Conservation (phyloP, 192 early-diverging fungal species). For the Umbelopsis sp. region DNA sequence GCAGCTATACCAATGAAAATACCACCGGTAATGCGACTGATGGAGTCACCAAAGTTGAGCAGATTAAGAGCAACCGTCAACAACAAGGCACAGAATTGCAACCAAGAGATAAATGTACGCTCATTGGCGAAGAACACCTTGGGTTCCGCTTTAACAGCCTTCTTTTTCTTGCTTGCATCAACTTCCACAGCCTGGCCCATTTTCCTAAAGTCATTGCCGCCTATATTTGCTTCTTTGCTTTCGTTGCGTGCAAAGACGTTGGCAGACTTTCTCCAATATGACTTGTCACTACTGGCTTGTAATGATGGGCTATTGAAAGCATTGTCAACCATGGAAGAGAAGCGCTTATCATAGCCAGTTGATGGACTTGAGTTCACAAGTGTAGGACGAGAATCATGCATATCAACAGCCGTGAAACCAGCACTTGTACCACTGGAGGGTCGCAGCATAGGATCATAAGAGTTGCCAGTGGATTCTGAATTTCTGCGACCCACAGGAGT, state of each 20-base stretch:
- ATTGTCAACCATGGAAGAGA: slow-evolving; percentile 15
- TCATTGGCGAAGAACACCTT: slow-evolving; percentile 92
- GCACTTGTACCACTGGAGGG: slow-evolving; percentile 1
- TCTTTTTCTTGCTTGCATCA: slow-evolving; percentile 39
- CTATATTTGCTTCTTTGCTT: not conserved
- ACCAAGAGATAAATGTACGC: slow-evolving; percentile 84
- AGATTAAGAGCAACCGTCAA: slow-evolving; percentile 73
- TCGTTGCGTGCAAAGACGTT: not conserved
- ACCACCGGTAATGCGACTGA: slow-evolving; percentile 60
- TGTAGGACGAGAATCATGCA: slow-evolving; percentile 6
- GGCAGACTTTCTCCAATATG: slow-evolving; percentile 9
- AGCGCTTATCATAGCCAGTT: not conserved
- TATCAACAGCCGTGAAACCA: slow-evolving; percentile 5
- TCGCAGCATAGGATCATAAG: slow-evolving; percentile 12
- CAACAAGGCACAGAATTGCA: slow-evolving; percentile 74
- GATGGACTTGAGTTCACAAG: not conserved
- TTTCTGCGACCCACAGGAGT: not conserved
- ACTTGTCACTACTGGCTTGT: not conserved
- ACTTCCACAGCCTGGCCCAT: slow-evolving; percentile 12
- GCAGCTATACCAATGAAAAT: slow-evolving; percentile 35
- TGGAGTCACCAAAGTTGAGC: slow-evolving; percentile 72
- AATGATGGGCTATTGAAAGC: not conserved
- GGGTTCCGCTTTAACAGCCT: slow-evolving; percentile 74
- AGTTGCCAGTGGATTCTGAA: not conserved
- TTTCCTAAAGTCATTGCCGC: not conserved